Evolutionary conservation across 2,329 filamentous ascomycete genomes (phyloP).

Genomic region (Paecilomyces formosus): DNA sequence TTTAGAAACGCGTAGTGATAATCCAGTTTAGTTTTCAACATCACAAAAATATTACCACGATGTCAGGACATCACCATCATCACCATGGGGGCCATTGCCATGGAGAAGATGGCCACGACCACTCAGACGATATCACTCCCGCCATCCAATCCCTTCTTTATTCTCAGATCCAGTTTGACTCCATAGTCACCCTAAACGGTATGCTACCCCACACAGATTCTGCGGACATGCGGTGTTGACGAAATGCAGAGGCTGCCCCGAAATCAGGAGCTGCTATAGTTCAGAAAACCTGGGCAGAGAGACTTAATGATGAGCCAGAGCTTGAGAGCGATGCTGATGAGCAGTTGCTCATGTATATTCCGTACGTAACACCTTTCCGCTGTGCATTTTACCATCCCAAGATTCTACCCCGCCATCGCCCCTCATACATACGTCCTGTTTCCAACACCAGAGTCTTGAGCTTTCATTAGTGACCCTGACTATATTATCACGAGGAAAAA

Average conservation of each 20-base stretch:
- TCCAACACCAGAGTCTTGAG: conserved; percentile 13
- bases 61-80: conserved; percentile 31
- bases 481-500: not conserved
- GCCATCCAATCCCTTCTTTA: conserved; percentile 88
- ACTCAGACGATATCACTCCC: conserved; percentile 85
- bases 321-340: conserved; percentile 83
- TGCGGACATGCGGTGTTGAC: not conserved
- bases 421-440: conserved; percentile 2
- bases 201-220: not conserved
- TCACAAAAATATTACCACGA: conserved; percentile 8
- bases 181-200: conserved; percentile 75
- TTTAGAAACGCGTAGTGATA: not conserved
- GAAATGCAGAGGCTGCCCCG: conserved; percentile 46
- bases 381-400: not conserved
- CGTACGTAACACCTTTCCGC: conserved; percentile 51
- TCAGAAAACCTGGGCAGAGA: conserved; percentile 85
- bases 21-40: not conserved
- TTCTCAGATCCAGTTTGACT: conserved; percentile 82
- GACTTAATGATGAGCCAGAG: conserved; percentile 64
- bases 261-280: conserved; percentile 67
- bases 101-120: conserved; percentile 63
- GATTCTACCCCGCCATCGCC: conserved; percentile 1
- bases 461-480: too few species aligned
- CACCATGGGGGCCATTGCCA: conserved; percentile 34
- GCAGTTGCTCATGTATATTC: conserved; percentile 86